These are phyloP conservation scores for Phytophthora macrochlamydospora DNA, from an alignment of 352 stramenopile genomes.

Conservation along the genomic window DNA sequence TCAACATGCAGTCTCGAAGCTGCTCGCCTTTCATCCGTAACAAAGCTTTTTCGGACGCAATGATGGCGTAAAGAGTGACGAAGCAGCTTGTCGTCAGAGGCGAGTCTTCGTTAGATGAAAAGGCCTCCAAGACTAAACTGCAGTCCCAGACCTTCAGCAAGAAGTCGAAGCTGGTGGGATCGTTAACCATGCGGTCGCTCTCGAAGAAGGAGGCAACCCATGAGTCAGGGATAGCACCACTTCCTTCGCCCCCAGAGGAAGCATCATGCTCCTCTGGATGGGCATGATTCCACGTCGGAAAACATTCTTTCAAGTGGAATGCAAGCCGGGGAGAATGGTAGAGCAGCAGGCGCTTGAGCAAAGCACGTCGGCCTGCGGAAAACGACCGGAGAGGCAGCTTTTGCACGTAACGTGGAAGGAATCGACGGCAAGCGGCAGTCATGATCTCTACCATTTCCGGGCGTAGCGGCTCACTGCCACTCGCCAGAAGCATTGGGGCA, in stretches of 20 bases:
- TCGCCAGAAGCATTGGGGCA: slow-evolving; percentile 54
- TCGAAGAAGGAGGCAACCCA: slow-evolving; percentile 87
- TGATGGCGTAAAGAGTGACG: slow-evolving; percentile 56
- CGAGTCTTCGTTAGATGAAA: slow-evolving; percentile 13
- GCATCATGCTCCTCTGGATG: slow-evolving; percentile 22
- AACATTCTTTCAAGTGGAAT: slow-evolving; percentile 81
- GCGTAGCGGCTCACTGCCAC: slow-evolving; percentile 71
- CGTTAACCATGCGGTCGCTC: slow-evolving; percentile 36
- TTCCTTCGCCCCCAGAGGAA: slow-evolving; percentile 18
- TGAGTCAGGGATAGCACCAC: slow-evolving; percentile 53
- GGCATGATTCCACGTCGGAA: slow-evolving; percentile 63
- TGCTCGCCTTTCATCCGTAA: slow-evolving; percentile 76
- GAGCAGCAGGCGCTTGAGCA: slow-evolving; percentile 77
- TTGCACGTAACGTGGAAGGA: slow-evolving; percentile 58
- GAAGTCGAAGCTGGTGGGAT: slow-evolving; percentile 49
- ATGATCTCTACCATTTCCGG: slow-evolving; percentile 64
- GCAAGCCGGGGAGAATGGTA: slow-evolving; percentile 73
- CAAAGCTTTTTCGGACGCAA: slow-evolving; percentile 64
- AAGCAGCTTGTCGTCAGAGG: slow-evolving; percentile 30
- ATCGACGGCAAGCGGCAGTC: slow-evolving; percentile 44
- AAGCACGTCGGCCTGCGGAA: slow-evolving; percentile 39
- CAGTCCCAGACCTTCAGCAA: slow-evolving; percentile 78
- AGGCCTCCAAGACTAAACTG: slow-evolving; percentile 54
- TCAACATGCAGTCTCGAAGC: slow-evolving; percentile 68
- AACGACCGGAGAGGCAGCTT: slow-evolving; percentile 34